Evolutionary conservation across 139 green algal genomes (phyloP), one percentile per base, ranked within the genome.

Genomic region (Auxenochlorella pyrenoidosa): DNA sequence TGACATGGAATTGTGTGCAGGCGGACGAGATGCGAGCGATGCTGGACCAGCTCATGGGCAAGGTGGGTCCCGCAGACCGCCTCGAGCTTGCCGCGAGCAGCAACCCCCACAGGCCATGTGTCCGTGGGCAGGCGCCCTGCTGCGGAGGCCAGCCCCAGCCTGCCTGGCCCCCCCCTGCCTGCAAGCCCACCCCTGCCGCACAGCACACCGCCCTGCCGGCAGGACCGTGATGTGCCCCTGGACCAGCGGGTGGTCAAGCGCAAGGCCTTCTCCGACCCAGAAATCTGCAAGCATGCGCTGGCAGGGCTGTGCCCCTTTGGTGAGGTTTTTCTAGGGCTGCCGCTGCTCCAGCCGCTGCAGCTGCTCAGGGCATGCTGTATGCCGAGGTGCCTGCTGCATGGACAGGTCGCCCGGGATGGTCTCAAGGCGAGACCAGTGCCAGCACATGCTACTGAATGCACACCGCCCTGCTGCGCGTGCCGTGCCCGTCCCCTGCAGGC

Each of bases 11-110:
- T 3, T 22, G 26, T 36, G 28, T 44, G 54, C 38, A 96, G 92
- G 90, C 94, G 85, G 94, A 96, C 88, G 94, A 91, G 0, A 92
- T 92, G 78, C 68, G 94, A 1, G 90, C 91, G 1, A 91, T 96
- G 87, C 89, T 98, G 26, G 95, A 98, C 63, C 94, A 98, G 93
- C 86, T 97, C 41, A 98, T 98, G 95, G 94, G 89, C 41, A 89
- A 80, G 44, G 90, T 92, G 70, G 68, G n/a, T 28, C 22, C 34
- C 3, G 18, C 5, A 24, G 38, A 21, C n/a, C 5, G 65, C 65
- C 38, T 24, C 28, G 21, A 68, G 3, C 3, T 22, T 68, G 59
- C 59, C 24, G 8, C 13, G 59, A 3, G 13, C 59, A n/a, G n/a
- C n/a, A n/a, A n/a, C n/a, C n/a, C n/a, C n/a, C n/a, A n/a, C n/a